phyloP scores from a whole-genome alignment of 345 rosid genomes.

The Acer saccharum region DNA sequence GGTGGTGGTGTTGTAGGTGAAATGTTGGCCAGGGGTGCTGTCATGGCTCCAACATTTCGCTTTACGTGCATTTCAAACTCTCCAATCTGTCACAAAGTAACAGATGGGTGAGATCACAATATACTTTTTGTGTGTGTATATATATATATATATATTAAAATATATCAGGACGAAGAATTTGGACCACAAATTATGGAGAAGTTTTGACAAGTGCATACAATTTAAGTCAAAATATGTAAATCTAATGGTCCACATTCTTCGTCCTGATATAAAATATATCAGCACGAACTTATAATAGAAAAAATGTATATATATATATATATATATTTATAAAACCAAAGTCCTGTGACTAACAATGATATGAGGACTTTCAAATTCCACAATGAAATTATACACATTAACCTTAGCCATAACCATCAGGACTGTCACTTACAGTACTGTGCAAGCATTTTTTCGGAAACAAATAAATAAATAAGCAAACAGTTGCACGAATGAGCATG shows the following conservation, averaged over 20 bases:
- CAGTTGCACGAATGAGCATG: slow-evolving; percentile 10
- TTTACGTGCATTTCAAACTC: slow-evolving; percentile 91
- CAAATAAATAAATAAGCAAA: background rate
- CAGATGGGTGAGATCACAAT: background rate
- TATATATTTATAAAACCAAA: background rate
- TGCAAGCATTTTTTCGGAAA: background rate
- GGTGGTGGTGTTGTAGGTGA: slow-evolving; percentile 83
- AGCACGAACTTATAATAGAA: too few relatives aligned
- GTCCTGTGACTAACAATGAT: background rate
- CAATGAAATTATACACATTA: background rate
- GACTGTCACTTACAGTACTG: background rate
- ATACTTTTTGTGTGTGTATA: background rate
- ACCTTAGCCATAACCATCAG: background rate
- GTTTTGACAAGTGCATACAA: too few relatives aligned
- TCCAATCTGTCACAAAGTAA: slow-evolving; percentile 61
- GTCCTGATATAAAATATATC: too few relatives aligned
- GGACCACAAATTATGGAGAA: too few relatives aligned
- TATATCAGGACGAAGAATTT: too few relatives aligned
- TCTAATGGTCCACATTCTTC: too few relatives aligned
- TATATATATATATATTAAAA: too few relatives aligned
- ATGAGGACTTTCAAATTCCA: slow-evolving; percentile 7
- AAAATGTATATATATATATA: background rate
- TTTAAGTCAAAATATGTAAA: too few relatives aligned
- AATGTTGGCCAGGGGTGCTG: slow-evolving; percentile 47
- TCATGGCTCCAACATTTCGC: slow-evolving; percentile 61